Percentiles rank a stretch among this genome's conserved stretches.
Conservation (phyloP, 1,139 yeast species). For the Suhomyces coccinellae region DNA sequence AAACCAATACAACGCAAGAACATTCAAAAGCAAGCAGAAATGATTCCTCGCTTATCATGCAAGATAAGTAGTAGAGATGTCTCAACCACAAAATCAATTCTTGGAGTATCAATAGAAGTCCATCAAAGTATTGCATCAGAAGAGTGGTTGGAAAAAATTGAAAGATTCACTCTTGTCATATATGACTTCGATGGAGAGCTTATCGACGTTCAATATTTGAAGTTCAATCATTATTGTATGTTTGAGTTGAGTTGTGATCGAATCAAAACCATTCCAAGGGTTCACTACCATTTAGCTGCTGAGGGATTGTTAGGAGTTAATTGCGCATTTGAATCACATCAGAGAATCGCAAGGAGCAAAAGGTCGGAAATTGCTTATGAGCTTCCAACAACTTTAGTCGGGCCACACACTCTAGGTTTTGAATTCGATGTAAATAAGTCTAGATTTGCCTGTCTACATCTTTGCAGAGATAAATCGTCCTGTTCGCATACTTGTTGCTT, state of each 20-base stretch:
- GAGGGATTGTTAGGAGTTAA: not conserved
- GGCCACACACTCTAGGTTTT: not conserved
- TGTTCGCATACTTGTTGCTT: slow-evolving; percentile 3
- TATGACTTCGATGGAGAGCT: not conserved
- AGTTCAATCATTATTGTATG: too few species aligned
- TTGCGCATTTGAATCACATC: not conserved
- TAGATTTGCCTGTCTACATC: not conserved
- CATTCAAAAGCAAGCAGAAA: not conserved
- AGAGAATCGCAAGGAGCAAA: not conserved
- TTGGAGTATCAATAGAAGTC: not conserved
- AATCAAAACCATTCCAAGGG: not conserved
- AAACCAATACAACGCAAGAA: not conserved
- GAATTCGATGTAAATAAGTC: not conserved
- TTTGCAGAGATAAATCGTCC: not conserved
- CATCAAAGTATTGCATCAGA: not conserved
- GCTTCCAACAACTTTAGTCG: not conserved
- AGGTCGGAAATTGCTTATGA: not conserved
- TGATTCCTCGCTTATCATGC: not conserved
- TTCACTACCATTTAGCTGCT: not conserved
- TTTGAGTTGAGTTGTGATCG: not conserved
- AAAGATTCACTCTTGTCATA: too few species aligned
- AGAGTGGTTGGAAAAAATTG: not conserved
- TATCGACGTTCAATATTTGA: not conserved
- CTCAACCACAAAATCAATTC: not conserved
- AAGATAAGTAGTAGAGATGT: not conserved